A percentile compares a stretch with the other conserved stretches of the same genome.
Evolutionary conservation across 2,329 filamentous ascomycete species (phyloP).

Genomic region (Colletotrichum sp.): DNA sequence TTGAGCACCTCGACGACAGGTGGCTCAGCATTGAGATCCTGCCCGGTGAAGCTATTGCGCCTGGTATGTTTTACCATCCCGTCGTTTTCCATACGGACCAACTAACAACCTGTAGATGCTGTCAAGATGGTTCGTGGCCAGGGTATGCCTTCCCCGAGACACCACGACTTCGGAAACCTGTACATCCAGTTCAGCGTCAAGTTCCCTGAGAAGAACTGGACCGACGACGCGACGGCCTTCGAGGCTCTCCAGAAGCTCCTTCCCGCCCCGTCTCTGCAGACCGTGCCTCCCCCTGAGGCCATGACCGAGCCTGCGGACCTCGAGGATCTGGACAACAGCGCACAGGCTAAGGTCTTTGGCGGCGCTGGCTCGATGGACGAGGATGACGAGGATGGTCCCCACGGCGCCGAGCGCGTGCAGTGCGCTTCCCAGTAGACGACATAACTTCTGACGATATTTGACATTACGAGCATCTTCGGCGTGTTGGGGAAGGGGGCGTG

Average conservation of each 20-base stretch:
- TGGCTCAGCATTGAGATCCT: constrained; percentile 94
- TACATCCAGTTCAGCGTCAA: constrained; percentile 98
- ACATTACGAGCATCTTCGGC: constrained; percentile 23
- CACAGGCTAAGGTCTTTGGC: constrained; percentile 70
- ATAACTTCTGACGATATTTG: not conserved
- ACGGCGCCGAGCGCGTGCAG: constrained; percentile 80
- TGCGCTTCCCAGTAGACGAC: constrained; percentile 80
- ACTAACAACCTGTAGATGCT: constrained; percentile 60
- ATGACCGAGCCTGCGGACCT: constrained; percentile 92
- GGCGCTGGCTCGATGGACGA: constrained; percentile 64
- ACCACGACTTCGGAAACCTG: constrained; percentile 94
- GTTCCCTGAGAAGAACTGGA: constrained; percentile 84
- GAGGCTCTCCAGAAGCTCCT: constrained; percentile 83
- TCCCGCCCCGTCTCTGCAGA: constrained; percentile 69
- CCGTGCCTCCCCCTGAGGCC: constrained; percentile 75
- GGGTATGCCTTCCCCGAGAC: constrained; percentile 95
- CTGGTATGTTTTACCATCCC: constrained; percentile 65
- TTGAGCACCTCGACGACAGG: constrained; percentile 96
- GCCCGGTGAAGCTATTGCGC: constrained; percentile 92
- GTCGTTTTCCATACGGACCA: not conserved
- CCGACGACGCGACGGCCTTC: constrained; percentile 71
- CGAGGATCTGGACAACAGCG: constrained; percentile 80
- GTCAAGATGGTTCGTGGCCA: constrained; percentile 95
- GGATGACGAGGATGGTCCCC: constrained; percentile 78
- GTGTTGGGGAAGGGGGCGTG: constrained; percentile 24